phyloP scores from a whole-genome alignment of 108 stramenopile species.

The Pseudonitzschia multistriata region DNA sequence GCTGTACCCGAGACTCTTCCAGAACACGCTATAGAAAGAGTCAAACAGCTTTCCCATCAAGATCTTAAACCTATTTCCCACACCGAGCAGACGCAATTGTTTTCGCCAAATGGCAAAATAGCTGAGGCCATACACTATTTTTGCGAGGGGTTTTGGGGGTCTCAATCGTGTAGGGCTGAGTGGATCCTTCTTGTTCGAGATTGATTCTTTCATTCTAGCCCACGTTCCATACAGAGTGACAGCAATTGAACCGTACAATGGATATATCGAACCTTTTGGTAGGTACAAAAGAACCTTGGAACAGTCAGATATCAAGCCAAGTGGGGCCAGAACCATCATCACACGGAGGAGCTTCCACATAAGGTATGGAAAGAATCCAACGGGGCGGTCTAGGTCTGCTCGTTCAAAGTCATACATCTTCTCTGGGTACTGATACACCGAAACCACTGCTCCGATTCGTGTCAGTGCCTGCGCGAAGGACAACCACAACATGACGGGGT shows the following conservation, averaged over 20 bases:
- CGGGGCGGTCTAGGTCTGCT: constrained; percentile 44
- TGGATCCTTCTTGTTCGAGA: not conserved
- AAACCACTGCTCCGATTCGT: constrained; percentile 56
- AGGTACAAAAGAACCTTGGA: constrained; percentile 11
- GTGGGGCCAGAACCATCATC: constrained; percentile 35
- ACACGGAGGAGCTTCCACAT: constrained; percentile 35
- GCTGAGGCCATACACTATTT: not conserved
- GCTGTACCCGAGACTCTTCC: not conserved
- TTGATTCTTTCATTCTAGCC: constrained; percentile 11
- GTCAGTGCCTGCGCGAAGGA: constrained; percentile 39
- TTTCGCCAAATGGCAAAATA: not conserved
- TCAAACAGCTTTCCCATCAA: not conserved
- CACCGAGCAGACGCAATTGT: not conserved
- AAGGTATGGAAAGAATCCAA: constrained; percentile 37
- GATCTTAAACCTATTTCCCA: not conserved
- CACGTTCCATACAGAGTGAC: constrained; percentile 38
- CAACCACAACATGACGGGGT: constrained; percentile 17
- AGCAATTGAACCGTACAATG: constrained; percentile 17
- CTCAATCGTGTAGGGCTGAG: not conserved
- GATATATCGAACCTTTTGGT: constrained; percentile 4
- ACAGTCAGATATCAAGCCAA: constrained; percentile 51
- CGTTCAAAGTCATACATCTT: constrained; percentile 56
- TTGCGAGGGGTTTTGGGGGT: constrained; percentile 3
- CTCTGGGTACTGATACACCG: constrained; percentile 57
- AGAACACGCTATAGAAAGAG: not conserved